Base-by-base conservation (phyloP, 192 early-diverging fungal species). In the Backusella macrospora region DNA sequence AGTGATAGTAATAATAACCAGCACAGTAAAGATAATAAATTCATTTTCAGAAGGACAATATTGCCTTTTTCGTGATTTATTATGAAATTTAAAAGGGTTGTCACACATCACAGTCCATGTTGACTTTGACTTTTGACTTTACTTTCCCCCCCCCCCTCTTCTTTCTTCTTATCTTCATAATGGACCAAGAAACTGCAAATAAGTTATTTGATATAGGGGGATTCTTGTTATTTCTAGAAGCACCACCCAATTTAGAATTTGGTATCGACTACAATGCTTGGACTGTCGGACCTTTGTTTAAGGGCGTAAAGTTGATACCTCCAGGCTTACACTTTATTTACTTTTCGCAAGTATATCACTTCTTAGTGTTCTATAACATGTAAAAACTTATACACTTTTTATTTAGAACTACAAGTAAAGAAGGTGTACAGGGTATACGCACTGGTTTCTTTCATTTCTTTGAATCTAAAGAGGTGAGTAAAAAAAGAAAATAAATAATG, bases 291-390 rank as follows among this genome's bases (percentile, higher is more conserved):
- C 95, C 95, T 13, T 81, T 86, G 43, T 99, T 99, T 80, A 93
- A 88, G 72, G 98, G 98, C 47, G 77, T 98, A 29, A 97, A 96
- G 82, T 83, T 96, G 59, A 94, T 99, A 67, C 96, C 98, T 18
- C 93, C 95, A 0, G 98, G 98, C 0, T 85, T 95, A 55, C 98
- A 99, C 82, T 97, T 96, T 81, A 83, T 97, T 15, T 93, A 94
- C 77, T 97, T 96, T 81, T 90, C 91, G 90, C 90, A 80, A 47
- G 74, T 69, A 9, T 34, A 73, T n/a, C 29, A 34, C 29, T 34
- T 0, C 29, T 34, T 34, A 34, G 29, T 34, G 29, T 40, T 62
- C 39, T 49, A 14, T 52, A 42, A 7, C 18, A 37, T 75, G 16
- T 46, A 23, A 1, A 8, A 21, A 37, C 5, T 2, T 16, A 44